Percentiles rank a stretch among this genome's conserved stretches.
Evolutionary conservation across 129 eudicot genomes (phyloP).

Genomic region (Helianthus tuberosus): DNA sequence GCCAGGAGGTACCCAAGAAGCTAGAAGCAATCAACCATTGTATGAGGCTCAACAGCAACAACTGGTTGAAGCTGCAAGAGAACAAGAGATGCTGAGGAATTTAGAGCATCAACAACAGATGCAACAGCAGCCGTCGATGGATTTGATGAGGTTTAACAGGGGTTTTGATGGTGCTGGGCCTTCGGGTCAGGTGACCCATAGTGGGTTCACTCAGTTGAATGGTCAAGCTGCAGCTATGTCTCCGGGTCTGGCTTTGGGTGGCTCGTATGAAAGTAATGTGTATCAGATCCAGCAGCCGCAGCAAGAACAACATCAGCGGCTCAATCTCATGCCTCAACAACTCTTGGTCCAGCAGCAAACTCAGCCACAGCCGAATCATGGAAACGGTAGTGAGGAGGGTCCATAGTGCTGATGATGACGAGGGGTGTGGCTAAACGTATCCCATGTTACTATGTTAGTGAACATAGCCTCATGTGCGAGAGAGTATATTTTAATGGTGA

Average conservation of each 20-base stretch:
- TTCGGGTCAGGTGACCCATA: slow-evolving; percentile 33
- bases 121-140: neutral
- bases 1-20: slow-evolving; percentile 11
- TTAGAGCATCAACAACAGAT: neutral
- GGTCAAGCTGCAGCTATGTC: slow-evolving; percentile 5
- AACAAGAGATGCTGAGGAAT: slow-evolving; percentile 35
- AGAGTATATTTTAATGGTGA: no score
- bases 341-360: slow-evolving; percentile 15
- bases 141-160: slow-evolving; percentile 31
- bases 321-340: neutral
- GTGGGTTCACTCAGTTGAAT: slow-evolving; percentile 27
- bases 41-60: slow-evolving; percentile 32
- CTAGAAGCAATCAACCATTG: slow-evolving; percentile 18
- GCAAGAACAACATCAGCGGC: slow-evolving; percentile 1
- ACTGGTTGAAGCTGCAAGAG: slow-evolving; percentile 36
- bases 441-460: no score
- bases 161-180: slow-evolving; percentile 40
- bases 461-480: no score
- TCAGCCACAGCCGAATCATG: slow-evolving; percentile 1
- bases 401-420: neutral
- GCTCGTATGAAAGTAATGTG: slow-evolving; percentile 9
- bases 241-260: neutral
- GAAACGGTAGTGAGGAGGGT: slow-evolving; percentile 14
- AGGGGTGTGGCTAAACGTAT: neutral
- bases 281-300: slow-evolving; percentile 15